phyloP scores from a whole-genome alignment of 176 grass and related monocot species.

The Oryza officinalis region DNA sequence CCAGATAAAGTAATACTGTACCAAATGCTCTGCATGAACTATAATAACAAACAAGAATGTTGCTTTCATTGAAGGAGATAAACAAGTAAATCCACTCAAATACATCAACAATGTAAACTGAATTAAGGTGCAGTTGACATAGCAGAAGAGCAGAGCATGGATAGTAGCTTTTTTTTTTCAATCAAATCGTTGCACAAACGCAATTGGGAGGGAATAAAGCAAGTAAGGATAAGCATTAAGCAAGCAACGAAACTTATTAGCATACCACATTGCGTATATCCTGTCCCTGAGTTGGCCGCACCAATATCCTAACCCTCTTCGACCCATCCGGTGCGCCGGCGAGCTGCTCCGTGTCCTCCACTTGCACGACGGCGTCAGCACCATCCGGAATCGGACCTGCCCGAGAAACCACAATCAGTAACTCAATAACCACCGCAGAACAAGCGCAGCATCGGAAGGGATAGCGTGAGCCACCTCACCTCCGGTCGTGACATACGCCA shows the following conservation, averaged over 20 bases:
- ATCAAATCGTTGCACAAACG: neutral
- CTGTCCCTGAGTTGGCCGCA: constrained; percentile 38
- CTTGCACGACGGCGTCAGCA: constrained; percentile 81
- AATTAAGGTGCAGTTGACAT: neutral
- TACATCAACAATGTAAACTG: neutral
- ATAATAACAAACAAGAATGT: neutral
- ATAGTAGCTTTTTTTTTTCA: neutral
- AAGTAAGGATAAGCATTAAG: neutral
- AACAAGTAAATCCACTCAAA: constrained; percentile 2
- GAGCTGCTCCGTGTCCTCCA: constrained; percentile 79
- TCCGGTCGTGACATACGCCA: constrained; percentile 92
- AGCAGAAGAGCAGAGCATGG: neutral
- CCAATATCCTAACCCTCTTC: constrained; percentile 75
- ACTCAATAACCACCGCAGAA: neutral
- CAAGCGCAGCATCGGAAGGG: neutral
- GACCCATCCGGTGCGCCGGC: constrained; percentile 26
- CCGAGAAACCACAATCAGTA: neutral
- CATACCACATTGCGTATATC: constrained; percentile 80
- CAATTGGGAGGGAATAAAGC: neutral
- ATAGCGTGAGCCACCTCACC: constrained; percentile 23
- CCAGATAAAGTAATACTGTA: neutral
- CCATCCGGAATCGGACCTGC: constrained; percentile 88
- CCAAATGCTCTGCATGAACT: neutral
- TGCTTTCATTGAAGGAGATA: neutral
- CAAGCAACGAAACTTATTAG: neutral